These are phyloP conservation scores for Chalciporus sp. DNA, from an alignment of 1,284 basidiomycete species.

Conservation along the genomic window DNA sequence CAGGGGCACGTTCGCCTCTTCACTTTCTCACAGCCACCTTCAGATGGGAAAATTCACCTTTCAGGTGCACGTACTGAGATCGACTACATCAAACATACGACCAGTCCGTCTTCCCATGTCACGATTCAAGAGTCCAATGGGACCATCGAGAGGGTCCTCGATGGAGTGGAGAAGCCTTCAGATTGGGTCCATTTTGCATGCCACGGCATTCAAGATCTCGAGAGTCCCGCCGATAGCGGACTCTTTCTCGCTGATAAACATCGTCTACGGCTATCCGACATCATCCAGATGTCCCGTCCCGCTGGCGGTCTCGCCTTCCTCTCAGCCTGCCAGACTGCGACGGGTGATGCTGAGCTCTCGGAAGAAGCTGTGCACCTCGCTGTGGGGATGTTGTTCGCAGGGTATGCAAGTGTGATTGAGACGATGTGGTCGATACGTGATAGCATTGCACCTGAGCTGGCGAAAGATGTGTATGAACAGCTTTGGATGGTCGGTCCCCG, in stretches of 20 bases:
- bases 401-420: neutral
- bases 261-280: neutral
- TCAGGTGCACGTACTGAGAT: neutral
- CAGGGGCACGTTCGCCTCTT: neutral
- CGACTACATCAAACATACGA: neutral
- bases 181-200: slow-evolving; percentile 5
- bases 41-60: neutral
- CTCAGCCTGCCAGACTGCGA: neutral
- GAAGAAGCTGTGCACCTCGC: neutral
- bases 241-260: neutral
- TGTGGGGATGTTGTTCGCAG: neutral
- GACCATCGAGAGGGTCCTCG: neutral
- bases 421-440: neutral
- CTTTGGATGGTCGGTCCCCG: neutral
- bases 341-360: neutral
- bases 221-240: neutral
- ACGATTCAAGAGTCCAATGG: neutral
- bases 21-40: neutral
- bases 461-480: neutral
- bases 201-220: neutral
- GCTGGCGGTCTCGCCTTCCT: neutral
- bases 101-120: neutral
- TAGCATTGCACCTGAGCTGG: neutral
- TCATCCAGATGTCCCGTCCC: slow-evolving; percentile 1
- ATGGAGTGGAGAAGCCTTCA: neutral